Evolutionary conservation across 192 early-diverging fungal species (phyloP).

Genomic region (Gonapodya prolifera): DNA sequence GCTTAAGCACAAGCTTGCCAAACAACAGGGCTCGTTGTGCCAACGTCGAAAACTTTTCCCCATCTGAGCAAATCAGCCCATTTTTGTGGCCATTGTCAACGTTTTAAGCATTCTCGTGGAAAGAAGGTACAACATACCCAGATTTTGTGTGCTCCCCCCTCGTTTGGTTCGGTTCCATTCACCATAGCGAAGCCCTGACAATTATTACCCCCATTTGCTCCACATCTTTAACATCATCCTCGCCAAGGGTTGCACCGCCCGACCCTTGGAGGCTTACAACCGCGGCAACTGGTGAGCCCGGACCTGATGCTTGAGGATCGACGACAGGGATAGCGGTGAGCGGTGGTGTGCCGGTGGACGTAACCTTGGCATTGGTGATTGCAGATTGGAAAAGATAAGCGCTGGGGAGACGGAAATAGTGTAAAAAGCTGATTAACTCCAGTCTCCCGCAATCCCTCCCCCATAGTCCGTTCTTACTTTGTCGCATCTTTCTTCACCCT

Average conservation of each 20-base stretch:
- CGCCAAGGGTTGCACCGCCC: not conserved
- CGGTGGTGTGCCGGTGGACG: not conserved
- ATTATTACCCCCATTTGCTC: not conserved
- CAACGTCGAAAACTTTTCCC: constrained; percentile 29
- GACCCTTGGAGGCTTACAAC: not conserved
- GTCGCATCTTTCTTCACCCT: not conserved
- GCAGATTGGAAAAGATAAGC: not conserved
- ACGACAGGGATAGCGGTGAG: not conserved
- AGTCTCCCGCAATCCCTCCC: not conserved
- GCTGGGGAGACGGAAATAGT: not conserved
- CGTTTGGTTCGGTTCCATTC: too few species aligned
- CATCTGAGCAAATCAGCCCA: constrained; percentile 18
- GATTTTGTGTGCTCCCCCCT: not conserved
- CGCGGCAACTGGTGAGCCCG: not conserved
- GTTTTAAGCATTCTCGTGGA: too few species aligned
- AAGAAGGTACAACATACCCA: not conserved
- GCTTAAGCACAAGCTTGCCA: constrained; percentile 32
- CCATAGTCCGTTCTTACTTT: not conserved
- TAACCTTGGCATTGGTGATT: not conserved
- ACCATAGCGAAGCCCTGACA: not conserved
- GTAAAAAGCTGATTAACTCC: not conserved
- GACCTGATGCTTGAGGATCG: not conserved
- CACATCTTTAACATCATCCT: not conserved
- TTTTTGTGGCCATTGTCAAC: too few species aligned
- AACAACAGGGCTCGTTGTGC: constrained; percentile 29